Conservation (phyloP, 345 rosid genomes). For the Conringia planisiliqua region DNA sequence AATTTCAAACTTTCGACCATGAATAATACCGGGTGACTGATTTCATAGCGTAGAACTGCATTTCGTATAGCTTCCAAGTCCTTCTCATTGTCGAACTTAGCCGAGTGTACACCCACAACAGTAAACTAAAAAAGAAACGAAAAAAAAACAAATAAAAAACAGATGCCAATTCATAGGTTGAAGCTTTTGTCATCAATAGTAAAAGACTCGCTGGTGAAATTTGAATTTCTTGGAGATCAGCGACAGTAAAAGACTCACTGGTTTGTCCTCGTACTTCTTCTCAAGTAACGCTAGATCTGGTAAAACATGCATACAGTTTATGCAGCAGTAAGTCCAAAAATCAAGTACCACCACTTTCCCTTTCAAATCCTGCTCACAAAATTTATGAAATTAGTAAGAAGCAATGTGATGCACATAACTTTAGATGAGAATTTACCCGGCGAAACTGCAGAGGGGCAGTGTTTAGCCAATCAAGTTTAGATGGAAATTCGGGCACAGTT, state of each 20-base stretch:
- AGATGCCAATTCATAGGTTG: background rate
- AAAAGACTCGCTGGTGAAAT: too few relatives aligned
- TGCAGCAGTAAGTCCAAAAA: constrained; percentile 97
- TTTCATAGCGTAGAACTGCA: constrained; percentile 82
- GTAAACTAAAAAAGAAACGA: constrained; percentile 50
- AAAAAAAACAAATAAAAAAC: background rate
- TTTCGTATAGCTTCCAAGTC: constrained; percentile 91
- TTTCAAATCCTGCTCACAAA: constrained; percentile 63
- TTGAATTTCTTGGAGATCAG: background rate
- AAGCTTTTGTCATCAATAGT: too few relatives aligned
- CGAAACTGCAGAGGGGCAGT: constrained; percentile 78
- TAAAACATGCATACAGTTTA: constrained; percentile 91
- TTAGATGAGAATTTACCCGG: constrained; percentile 48
- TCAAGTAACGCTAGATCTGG: constrained; percentile 90
- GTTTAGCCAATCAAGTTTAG: constrained; percentile 90
- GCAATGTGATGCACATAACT: background rate
- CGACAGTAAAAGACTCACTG: constrained; percentile 47
- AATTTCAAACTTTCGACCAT: background rate
- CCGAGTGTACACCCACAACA: constrained; percentile 96
- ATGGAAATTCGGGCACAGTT: constrained; percentile 78
- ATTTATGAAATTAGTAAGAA: background rate
- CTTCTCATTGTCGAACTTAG: constrained; percentile 95
- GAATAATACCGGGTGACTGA: constrained; percentile 74
- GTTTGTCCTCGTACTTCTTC: constrained; percentile 81
- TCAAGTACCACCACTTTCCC: constrained; percentile 95